Evolutionary conservation across 2,329 filamentous ascomycete species (phyloP).

Genomic region (Phyllosticta paracitricarpa): DNA sequence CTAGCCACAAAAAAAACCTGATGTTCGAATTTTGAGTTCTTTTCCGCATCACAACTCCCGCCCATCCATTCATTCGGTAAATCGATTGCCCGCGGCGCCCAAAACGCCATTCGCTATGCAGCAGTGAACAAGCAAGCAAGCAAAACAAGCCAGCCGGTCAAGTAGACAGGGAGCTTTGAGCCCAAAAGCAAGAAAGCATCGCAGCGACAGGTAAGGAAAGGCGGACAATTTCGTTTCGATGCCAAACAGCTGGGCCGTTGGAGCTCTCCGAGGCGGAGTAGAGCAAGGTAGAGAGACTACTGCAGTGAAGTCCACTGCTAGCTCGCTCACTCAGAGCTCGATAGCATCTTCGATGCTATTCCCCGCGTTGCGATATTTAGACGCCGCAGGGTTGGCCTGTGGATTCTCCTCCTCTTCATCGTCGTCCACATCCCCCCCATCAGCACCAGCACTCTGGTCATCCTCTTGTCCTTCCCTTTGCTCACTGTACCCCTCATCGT

Average conservation of each 20-base stretch:
- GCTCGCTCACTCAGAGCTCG: conserved; percentile 1
- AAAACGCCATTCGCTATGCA: neutral
- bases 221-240: neutral
- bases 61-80: neutral
- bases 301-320: too few species aligned
- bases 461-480: neutral
- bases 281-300: too few species aligned
- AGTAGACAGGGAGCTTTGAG: neutral
- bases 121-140: neutral
- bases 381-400: neutral
- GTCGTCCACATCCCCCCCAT: neutral
- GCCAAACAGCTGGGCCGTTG: neutral
- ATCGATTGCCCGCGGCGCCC: neutral
- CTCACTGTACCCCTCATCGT: neutral
- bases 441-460: neutral
- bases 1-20: too few species aligned
- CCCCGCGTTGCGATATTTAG: conserved; percentile 2
- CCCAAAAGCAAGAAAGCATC: neutral
- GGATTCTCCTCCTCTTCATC: neutral
- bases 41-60: too few species aligned
- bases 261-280: too few species aligned
- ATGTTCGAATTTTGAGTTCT: too few species aligned
- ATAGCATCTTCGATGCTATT: conserved; percentile 10
- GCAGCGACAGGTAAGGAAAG: neutral
- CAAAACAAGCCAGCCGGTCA: neutral